These are phyloP conservation scores for Microstroma glucosiphilum DNA, from an alignment of 1,284 basidiomycete species.

Conservation along the genomic window DNA sequence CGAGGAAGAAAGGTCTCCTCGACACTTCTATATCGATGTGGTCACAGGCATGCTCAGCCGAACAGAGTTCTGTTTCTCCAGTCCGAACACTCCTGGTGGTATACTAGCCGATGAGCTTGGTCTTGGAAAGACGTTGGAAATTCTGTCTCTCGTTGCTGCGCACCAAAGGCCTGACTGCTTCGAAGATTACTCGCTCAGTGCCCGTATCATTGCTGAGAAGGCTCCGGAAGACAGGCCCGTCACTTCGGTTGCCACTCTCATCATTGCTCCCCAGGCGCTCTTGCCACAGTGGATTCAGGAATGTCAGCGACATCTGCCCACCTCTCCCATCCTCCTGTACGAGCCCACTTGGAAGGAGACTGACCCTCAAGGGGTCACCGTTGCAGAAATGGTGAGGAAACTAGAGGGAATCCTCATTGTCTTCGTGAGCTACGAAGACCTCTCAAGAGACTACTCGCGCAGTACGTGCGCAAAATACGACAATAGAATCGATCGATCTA, in stretches of 20 bases:
- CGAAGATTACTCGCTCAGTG: slow-evolving; percentile 25
- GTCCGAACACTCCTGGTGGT: slow-evolving; percentile 21
- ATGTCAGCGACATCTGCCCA: slow-evolving; percentile 28
- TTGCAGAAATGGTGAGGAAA: slow-evolving; percentile 12
- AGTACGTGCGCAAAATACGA: slow-evolving; percentile 4
- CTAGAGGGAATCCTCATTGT: slow-evolving; percentile 25
- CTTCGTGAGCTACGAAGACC: slow-evolving; percentile 33
- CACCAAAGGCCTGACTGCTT: slow-evolving; percentile 20
- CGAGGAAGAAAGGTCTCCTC: no score
- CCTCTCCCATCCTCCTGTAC: background rate
- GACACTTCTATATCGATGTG: no score
- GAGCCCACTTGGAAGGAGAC: slow-evolving; percentile 19
- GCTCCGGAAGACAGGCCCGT: slow-evolving; percentile 16
- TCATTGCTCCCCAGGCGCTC: slow-evolving; percentile 30
- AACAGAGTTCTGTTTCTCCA: no score
- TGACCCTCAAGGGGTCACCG: slow-evolving; percentile 13
- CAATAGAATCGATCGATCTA: background rate
- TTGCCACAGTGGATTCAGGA: slow-evolving; percentile 35
- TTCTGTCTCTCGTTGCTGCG: slow-evolving; percentile 25
- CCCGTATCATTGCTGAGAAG: slow-evolving; percentile 20
- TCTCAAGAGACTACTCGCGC: slow-evolving; percentile 22
- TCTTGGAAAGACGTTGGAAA: slow-evolving; percentile 31
- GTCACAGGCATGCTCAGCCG: no score
- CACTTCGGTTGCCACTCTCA: slow-evolving; percentile 24
- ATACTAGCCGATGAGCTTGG: slow-evolving; percentile 38